Percentiles rank a stretch among this genome's conserved stretches.
Conservation (phyloP, 306 rosid genomes). For the Potentilla sterilis region DNA sequence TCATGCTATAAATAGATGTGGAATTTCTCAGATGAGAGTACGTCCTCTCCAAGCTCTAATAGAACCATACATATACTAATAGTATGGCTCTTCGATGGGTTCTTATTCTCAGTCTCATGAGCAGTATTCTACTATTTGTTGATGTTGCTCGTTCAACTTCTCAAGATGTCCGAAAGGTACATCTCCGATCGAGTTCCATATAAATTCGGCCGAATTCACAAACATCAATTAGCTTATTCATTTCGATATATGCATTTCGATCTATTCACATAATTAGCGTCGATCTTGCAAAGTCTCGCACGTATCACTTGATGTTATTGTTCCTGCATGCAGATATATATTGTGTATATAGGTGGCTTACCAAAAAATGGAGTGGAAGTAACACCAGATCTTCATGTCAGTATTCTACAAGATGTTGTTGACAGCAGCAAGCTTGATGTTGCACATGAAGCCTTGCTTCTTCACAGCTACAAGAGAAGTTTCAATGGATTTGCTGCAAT, state of each 20-base stretch:
- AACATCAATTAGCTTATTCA: too few species aligned
- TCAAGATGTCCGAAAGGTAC: background rate
- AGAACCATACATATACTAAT: background rate
- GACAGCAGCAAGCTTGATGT: background rate
- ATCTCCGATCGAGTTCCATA: too few species aligned
- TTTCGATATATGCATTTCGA: too few species aligned
- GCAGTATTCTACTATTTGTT: background rate
- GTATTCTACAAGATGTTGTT: background rate
- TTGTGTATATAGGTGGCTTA: background rate
- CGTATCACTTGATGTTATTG: too few species aligned
- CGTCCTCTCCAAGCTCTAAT: background rate
- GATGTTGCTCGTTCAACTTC: slow-evolving; percentile 5
- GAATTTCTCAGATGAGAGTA: background rate
- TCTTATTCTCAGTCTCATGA: background rate
- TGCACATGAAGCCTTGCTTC: slow-evolving; percentile 10
- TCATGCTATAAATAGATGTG: background rate
- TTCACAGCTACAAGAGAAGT: slow-evolving; percentile 33
- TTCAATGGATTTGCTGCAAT: slow-evolving; percentile 40
- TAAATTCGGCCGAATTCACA: too few species aligned
- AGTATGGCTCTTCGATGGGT: slow-evolving; percentile 13
- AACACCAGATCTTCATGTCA: background rate
- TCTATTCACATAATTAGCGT: too few species aligned
- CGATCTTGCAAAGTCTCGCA: too few species aligned
- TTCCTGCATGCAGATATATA: background rate
- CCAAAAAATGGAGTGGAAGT: background rate